Evolutionary conservation across 148 eudicot genomes (phyloP), one percentile per base, ranked within the genome.

Genomic region (Rhododendron simsii): DNA sequence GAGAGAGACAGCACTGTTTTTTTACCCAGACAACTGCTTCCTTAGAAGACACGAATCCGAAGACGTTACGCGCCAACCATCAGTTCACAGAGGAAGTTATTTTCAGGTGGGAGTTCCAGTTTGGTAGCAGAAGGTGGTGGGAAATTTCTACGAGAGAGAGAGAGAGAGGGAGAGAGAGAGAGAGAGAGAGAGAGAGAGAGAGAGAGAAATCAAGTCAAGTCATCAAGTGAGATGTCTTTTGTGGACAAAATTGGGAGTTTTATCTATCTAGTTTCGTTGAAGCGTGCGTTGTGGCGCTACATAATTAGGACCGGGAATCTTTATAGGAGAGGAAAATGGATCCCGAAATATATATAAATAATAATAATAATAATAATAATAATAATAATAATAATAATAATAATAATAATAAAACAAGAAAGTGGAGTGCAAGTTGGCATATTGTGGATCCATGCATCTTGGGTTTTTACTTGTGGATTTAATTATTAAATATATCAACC

Each of bases 141-240:
- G 81, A 79, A 79, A 79, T 79, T 79, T 79, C 81, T 79, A n/a
- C 59, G 57, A 47, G 57, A 80, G 44, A 51, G 82, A 30, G 82
- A 30, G 44, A 78, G 57, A 45, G 81, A 78, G 81, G 28, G 53
- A 5, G 45, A 8, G 50, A 76, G 48, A 76, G 48, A 39, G 44
- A 37, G 78, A 48, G 57, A 78, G n/a, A 78, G 28, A 45, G 48
- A 45, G 48, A 45, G 11, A 45, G n/a, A n/a, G n/a, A n/a, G n/a
- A n/a, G n/a, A n/a, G n/a, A n/a, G 10, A 45, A 0, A 45, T 7
- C 48, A 45, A 45, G 35, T 44, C 39, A 37, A 2, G 45, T 41
- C 45, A 41, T 78, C 57, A 78, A n/a, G 37, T 48, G 81, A n/a
- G 55, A 47, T 78, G 37, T 78, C 7, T 47, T 78, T 45, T 48